Base-by-base conservation (phyloP, 2,329 filamentous ascomycete genomes). In the Aureobasidium uvarum region DNA sequence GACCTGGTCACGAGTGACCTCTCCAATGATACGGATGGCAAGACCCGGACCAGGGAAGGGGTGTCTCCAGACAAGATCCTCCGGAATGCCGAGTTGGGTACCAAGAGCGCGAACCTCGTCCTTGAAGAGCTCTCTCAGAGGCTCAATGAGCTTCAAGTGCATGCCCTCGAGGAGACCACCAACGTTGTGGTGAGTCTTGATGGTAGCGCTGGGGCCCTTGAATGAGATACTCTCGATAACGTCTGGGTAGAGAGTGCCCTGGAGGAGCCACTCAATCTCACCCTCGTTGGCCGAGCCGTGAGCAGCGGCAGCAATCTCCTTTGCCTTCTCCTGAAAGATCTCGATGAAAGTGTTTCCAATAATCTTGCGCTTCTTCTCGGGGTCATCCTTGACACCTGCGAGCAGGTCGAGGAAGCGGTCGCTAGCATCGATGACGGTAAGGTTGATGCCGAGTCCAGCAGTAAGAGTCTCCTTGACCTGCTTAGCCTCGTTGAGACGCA, bases 281-380 rank as follows among this genome's bases (percentile, higher is more conserved):
- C 90, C 91, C n/a, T 86, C 87, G 63, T 83, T 82, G 1, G 82
- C 77, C 0, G 88, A 88, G 73, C 88, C 82, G 68, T 86, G 85
- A 0, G 90, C 90, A 33, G 83, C 86, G 64, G 85, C 85, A 68
- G 92, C 90, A 55, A 96, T 93, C 70, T 85, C 82, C 72, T 84
- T 84, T 31, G 90, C 92, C 75, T 92, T 88, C 66, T 87, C 81
- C 76, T 96, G 89, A 77, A 96, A 97, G 33, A 96, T 79, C 71
- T 92, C 89, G 69, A 92, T 92, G 76, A 92, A 90, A 25, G 85
- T 90, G 68, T 83, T 85, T 65, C 92, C 93, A 68, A 97, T 97
- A 71, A 97, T 88, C 80, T 96, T 96, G 64, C 93, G 84, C 83
- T 96, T 97, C 74, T 85, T 85, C 78, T 98, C 93, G 0, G 94